phyloP scores from a whole-genome alignment of 2,329 filamentous ascomycete genomes.

The Paecilomyces sp. region DNA sequence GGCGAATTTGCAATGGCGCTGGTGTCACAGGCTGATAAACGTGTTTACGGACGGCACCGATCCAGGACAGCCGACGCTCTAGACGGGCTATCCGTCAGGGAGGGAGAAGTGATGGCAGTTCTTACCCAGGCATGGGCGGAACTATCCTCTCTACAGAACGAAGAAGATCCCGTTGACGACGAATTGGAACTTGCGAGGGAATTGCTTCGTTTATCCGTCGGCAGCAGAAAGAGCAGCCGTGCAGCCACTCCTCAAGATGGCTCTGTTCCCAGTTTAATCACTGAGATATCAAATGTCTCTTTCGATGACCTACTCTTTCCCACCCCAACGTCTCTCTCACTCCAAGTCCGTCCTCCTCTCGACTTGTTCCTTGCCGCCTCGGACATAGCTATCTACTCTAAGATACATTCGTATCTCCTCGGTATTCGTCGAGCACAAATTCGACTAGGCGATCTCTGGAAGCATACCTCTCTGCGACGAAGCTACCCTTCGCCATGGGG shows the following conservation, averaged over 20 bases:
- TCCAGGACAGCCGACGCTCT: slow-evolving; percentile 49
- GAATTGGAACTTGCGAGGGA: slow-evolving; percentile 75
- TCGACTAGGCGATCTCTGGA: slow-evolving; percentile 79
- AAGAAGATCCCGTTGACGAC: slow-evolving; percentile 68
- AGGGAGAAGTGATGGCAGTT: slow-evolving; percentile 74
- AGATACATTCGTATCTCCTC: slow-evolving; percentile 80
- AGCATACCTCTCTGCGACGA: slow-evolving; percentile 68
- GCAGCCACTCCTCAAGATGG: slow-evolving; percentile 15
- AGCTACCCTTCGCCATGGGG: slow-evolving; percentile 67
- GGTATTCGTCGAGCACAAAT: slow-evolving; percentile 81
- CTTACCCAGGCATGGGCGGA: slow-evolving; percentile 72
- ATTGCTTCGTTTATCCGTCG: slow-evolving; percentile 58
- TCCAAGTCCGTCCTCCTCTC: slow-evolving; percentile 71
- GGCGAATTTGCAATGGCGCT: slow-evolving; percentile 89
- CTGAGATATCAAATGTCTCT: slow-evolving; percentile 35
- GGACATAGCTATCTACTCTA: slow-evolving; percentile 73
- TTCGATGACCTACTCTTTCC: slow-evolving; percentile 82
- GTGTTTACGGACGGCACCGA: slow-evolving; percentile 64
- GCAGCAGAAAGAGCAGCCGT: slow-evolving; percentile 26
- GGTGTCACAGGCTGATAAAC: slow-evolving; percentile 76
- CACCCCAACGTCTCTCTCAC: slow-evolving; percentile 60
- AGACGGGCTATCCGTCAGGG: slow-evolving; percentile 65
- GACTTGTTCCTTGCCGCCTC: slow-evolving; percentile 76
- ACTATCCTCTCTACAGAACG: slow-evolving; percentile 67
- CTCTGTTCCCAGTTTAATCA: slow-evolving; percentile 10